Percentiles rank a stretch among this genome's conserved stretches.
phyloP scores from a whole-genome alignment of 345 rosid genomes.

The Angophora floribunda region DNA sequence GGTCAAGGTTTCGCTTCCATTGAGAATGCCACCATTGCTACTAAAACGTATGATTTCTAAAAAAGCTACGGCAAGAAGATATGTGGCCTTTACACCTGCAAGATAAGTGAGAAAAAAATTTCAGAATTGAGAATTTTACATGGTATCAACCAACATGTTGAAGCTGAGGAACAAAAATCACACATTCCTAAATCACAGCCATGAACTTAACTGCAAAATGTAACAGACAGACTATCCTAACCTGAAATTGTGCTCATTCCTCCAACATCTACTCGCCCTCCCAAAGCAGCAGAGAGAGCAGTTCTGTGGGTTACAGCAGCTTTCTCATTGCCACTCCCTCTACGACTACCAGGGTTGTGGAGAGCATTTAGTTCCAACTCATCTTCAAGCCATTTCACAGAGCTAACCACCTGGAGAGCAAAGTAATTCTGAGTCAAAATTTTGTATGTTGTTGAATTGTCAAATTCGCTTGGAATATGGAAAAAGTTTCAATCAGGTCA shows the following conservation, averaged over 20 bases:
- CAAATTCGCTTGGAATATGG: neutral
- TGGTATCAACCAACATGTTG: neutral
- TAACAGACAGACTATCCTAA: constrained; percentile 5
- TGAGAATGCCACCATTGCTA: constrained; percentile 97
- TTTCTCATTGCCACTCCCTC: constrained; percentile 92
- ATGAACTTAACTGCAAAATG: neutral
- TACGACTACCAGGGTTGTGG: constrained; percentile 90
- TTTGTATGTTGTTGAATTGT: neutral
- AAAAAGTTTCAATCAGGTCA: neutral
- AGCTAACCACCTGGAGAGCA: constrained; percentile 73
- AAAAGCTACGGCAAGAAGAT: constrained; percentile 98
- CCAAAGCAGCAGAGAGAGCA: constrained; percentile 92
- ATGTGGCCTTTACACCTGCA: constrained; percentile 96
- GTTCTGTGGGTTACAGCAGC: constrained; percentile 77
- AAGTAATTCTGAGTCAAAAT: neutral
- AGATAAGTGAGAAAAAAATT: neutral
- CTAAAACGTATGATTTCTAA: constrained; percentile 92
- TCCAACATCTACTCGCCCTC: constrained; percentile 84
- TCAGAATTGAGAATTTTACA: neutral
- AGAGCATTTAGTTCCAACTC: constrained; percentile 97
- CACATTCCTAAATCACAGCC: neutral
- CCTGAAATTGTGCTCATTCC: constrained; percentile 96
- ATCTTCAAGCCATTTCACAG: constrained; percentile 99
- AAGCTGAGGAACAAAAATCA: neutral
- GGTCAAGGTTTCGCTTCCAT: constrained; percentile 54